phyloP scores from a whole-genome alignment of 2,329 filamentous ascomycete species.

The Cryphonectria radicalis region DNA sequence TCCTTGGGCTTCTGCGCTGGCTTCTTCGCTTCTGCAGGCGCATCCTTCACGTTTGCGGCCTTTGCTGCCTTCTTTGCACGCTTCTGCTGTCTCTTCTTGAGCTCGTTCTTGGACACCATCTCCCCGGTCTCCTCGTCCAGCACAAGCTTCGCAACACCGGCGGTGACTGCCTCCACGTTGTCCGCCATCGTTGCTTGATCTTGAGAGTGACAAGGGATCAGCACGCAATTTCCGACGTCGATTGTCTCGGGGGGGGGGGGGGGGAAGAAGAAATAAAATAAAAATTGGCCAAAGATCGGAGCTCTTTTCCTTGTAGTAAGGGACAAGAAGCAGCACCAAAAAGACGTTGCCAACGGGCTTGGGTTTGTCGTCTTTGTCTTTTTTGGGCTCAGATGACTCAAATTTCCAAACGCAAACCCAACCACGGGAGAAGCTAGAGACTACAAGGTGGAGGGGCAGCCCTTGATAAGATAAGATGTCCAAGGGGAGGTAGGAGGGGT shows the following conservation, averaged over 20 bases:
- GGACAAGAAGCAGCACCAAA: neutral
- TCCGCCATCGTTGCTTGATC: slow-evolving; percentile 38
- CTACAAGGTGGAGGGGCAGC: slow-evolving; percentile 21
- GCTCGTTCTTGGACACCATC: slow-evolving; percentile 46
- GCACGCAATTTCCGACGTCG: neutral
- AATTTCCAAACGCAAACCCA: slow-evolving; percentile 23
- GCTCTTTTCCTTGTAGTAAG: neutral
- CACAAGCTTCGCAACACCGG: slow-evolving; percentile 43
- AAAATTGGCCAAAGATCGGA: neutral
- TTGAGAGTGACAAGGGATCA: neutral
- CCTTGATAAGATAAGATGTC: slow-evolving; percentile 26
- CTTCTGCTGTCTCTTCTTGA: slow-evolving; percentile 46
- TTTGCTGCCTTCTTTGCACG: slow-evolving; percentile 37
- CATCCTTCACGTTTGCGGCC: slow-evolving; percentile 30
- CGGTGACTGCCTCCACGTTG: slow-evolving; percentile 36
- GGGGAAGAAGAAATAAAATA: too few relatives aligned
- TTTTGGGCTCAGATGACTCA: slow-evolving; percentile 24
- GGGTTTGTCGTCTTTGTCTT: neutral
- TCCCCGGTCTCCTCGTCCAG: slow-evolving; percentile 48
- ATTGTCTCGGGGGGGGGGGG: slow-evolving; percentile 1
- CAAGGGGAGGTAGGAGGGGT: neutral
- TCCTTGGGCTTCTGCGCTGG: slow-evolving; percentile 46
- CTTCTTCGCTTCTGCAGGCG: slow-evolving; percentile 34
- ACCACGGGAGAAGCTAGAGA: neutral
- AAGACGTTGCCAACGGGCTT: neutral